phyloP scores from a whole-genome alignment of 306 rosid genomes.

The Dalbergia cultrata region DNA sequence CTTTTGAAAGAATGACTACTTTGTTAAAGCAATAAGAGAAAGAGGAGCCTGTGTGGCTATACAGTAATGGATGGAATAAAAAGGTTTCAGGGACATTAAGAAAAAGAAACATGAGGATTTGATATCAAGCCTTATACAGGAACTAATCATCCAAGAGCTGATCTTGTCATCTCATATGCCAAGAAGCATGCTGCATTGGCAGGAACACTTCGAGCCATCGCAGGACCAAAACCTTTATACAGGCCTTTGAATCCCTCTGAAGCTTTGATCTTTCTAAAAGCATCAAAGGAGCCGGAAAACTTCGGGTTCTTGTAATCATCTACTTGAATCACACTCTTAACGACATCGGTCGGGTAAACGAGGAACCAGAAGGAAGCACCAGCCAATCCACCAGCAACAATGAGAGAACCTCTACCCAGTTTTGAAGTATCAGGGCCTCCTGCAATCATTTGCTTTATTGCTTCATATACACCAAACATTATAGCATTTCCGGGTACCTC shows the following conservation, averaged over 20 bases:
- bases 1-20: background rate
- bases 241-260: slow-evolving; percentile 78
- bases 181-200: slow-evolving; percentile 94
- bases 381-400: slow-evolving; percentile 79
- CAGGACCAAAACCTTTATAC: slow-evolving; percentile 88
- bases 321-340: slow-evolving; percentile 81
- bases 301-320: slow-evolving; percentile 80
- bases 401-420: slow-evolving; percentile 76
- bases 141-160: slow-evolving; percentile 63
- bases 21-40: slow-evolving; percentile 22
- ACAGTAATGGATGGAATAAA: background rate
- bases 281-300: slow-evolving; percentile 73
- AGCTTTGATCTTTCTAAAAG: slow-evolving; percentile 70
- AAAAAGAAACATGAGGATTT: slow-evolving; percentile 12
- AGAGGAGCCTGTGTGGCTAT: background rate
- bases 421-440: slow-evolving; percentile 75
- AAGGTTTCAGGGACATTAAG: background rate
- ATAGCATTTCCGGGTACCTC: slow-evolving; percentile 95
- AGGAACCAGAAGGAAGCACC: slow-evolving; percentile 70
- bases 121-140: background rate
- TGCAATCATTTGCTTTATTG: slow-evolving; percentile 65
- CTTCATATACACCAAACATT: slow-evolving; percentile 86
- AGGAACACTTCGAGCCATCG: slow-evolving; percentile 83
- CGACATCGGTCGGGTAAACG: slow-evolving; percentile 81
- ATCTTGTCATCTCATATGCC: slow-evolving; percentile 81